Percentiles rank a stretch among this genome's conserved stretches.
Evolutionary conservation across 2,329 filamentous ascomycete genomes (phyloP).

Genomic region (Chaetothyriales sp.): DNA sequence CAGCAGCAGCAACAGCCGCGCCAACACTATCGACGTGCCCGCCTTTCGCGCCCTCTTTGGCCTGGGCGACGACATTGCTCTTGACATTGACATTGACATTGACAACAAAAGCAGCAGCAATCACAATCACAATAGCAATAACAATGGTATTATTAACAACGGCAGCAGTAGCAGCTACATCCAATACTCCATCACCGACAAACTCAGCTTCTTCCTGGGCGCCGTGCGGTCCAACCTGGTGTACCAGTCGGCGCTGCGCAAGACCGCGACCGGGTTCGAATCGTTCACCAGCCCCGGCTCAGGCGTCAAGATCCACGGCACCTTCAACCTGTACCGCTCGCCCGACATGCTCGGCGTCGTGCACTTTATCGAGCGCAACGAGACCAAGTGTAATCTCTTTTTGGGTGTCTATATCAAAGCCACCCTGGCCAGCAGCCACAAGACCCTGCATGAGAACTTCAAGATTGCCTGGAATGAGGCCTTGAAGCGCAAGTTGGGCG

Average conservation of each 20-base stretch:
- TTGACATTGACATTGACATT: constrained; percentile 1
- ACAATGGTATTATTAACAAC: background rate
- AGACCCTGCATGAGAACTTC: constrained; percentile 7
- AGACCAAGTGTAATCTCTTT: constrained; percentile 8
- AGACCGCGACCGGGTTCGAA: constrained; percentile 11
- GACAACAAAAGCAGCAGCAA: background rate
- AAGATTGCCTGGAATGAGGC: constrained; percentile 10
- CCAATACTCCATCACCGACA: constrained; percentile 16
- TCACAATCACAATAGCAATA: background rate
- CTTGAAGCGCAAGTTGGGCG: constrained; percentile 6
- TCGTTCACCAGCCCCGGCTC: constrained; percentile 13
- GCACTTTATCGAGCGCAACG: constrained; percentile 11
- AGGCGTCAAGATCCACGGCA: constrained; percentile 12
- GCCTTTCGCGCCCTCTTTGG: constrained; percentile 4
- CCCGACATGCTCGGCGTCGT: constrained; percentile 4
- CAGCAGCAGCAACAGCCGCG: background rate
- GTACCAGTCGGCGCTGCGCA: constrained; percentile 8
- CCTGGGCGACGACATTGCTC: constrained; percentile 2
- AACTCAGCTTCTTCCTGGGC: constrained; percentile 3
- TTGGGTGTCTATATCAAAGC: constrained; percentile 12
- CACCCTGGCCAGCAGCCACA: constrained; percentile 11
- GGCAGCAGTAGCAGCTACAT: constrained; percentile 4
- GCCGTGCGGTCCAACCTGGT: constrained; percentile 9
- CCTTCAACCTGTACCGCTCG: constrained; percentile 3
- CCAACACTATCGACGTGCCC: constrained; percentile 7